Conservation (phyloP, 2,329 filamentous ascomycete genomes). For the Fusarium tuaranense region DNA sequence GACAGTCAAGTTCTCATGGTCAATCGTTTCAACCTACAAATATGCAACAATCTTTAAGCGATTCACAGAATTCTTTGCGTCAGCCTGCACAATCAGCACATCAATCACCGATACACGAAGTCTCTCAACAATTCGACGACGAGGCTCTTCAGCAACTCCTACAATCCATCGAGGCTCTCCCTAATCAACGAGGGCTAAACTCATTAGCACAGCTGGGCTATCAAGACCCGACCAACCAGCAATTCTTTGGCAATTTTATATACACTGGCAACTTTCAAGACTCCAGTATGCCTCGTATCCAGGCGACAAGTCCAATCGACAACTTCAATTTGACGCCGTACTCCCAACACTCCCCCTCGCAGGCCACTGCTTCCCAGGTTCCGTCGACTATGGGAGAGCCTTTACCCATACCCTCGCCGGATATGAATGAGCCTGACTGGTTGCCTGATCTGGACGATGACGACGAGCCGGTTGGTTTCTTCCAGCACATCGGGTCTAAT, state of each 20-base stretch:
- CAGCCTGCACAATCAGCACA: not conserved
- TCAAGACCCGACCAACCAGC: not conserved
- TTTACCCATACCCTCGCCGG: constrained; percentile 14
- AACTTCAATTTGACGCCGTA: constrained; percentile 1
- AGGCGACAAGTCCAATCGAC: not conserved
- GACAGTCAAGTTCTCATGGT: not conserved
- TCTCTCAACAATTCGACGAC: not conserved
- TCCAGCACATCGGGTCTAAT: constrained; percentile 19
- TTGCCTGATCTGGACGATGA: not conserved
- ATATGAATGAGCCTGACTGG: constrained; percentile 10
- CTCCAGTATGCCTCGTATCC: not conserved
- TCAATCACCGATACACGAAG: not conserved
- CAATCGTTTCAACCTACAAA: not conserved
- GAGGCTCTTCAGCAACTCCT: not conserved
- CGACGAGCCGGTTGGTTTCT: not conserved
- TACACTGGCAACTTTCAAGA: not conserved
- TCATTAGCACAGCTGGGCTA: not conserved
- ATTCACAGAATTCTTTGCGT: not conserved
- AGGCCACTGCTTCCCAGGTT: constrained; percentile 24
- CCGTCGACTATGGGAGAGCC: constrained; percentile 29
- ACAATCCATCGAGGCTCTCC: not conserved
- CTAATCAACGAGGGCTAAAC: not conserved
- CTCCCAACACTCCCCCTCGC: constrained; percentile 18
- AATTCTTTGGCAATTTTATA: not conserved
- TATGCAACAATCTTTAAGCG: not conserved